These are phyloP conservation scores for Thielaviopsis populi DNA, from an alignment of 2,329 filamentous ascomycete genomes.

Conservation along the genomic window DNA sequence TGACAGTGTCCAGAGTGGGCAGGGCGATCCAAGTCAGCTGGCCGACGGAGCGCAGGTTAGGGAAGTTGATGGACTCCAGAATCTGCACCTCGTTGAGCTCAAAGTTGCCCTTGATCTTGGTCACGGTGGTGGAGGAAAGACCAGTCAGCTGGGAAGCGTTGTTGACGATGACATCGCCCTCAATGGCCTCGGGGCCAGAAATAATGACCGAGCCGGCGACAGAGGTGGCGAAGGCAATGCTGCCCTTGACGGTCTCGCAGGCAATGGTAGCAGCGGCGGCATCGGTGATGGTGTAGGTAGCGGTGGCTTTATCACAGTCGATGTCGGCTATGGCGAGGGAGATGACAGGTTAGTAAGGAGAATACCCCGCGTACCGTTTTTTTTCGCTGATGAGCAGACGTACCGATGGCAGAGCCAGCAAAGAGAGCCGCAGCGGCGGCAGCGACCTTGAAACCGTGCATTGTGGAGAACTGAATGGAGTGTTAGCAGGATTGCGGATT, in stretches of 20 bases:
- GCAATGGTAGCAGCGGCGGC: conserved; percentile 45
- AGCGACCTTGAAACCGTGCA: conserved; percentile 33
- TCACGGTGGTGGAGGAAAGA: conserved; percentile 46
- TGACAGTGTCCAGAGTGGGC: conserved; percentile 38
- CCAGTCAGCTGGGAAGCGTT: conserved; percentile 43
- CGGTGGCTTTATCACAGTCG: conserved; percentile 23
- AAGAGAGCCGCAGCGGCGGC: conserved; percentile 32
- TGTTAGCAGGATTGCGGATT: not conserved
- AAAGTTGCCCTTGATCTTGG: conserved; percentile 55
- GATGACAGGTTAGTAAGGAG: not conserved
- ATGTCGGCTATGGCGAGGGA: conserved; percentile 1
- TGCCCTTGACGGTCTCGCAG: conserved; percentile 51
- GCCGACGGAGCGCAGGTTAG: conserved; percentile 47
- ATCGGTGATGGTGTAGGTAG: conserved; percentile 41
- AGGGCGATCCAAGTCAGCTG: conserved; percentile 59
- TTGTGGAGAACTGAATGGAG: conserved; percentile 24
- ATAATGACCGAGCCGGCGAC: conserved; percentile 43
- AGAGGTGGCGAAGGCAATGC: conserved; percentile 29
- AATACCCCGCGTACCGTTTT: too few species aligned
- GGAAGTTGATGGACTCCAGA: conserved; percentile 53
- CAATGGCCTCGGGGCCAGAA: conserved; percentile 41
- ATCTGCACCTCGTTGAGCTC: conserved; percentile 51
- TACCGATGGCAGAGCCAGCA: conserved; percentile 30
- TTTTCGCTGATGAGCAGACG: conserved; percentile 19
- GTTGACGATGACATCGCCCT: conserved; percentile 43